Conservation (phyloP, 2,329 filamentous ascomycete species). For the Parastagonospora avenae region DNA sequence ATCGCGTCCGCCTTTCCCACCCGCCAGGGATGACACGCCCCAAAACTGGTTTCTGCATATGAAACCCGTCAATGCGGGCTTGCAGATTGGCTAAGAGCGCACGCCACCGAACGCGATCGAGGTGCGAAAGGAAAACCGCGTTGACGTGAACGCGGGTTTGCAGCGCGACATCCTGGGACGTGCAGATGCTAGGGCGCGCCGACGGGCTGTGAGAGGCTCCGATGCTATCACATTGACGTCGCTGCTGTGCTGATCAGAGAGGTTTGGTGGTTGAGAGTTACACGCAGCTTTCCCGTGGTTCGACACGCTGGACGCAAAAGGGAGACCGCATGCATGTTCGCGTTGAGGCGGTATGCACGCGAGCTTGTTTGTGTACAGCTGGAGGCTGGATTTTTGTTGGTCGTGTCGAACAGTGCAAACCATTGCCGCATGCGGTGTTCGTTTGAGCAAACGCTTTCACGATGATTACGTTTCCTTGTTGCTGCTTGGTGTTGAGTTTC, state of each 20-base stretch:
- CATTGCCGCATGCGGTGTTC: neutral
- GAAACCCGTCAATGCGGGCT: slow-evolving; percentile 20
- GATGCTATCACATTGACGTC: slow-evolving; percentile 3
- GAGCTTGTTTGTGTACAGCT: slow-evolving; percentile 18
- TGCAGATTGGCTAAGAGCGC: slow-evolving; percentile 7
- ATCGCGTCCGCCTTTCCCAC: slow-evolving; percentile 26
- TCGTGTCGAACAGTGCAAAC: neutral
- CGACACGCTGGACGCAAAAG: slow-evolving; percentile 13
- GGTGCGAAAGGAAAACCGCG: slow-evolving; percentile 21
- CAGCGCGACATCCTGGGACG: slow-evolving; percentile 19
- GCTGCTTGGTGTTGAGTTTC: neutral
- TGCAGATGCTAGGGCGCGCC: slow-evolving; percentile 7
- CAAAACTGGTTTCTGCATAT: slow-evolving; percentile 13
- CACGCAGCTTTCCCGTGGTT: slow-evolving; percentile 19
- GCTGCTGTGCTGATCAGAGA: neutral
- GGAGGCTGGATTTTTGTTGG: slow-evolving; percentile 10
- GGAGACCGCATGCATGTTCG: too few relatives aligned
- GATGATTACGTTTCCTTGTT: neutral
- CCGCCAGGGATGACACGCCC: slow-evolving; percentile 15
- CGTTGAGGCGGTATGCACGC: slow-evolving; percentile 29
- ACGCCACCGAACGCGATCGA: slow-evolving; percentile 21
- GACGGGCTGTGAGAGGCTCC: neutral
- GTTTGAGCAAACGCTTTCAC: neutral
- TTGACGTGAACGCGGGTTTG: slow-evolving; percentile 18
- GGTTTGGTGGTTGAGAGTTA: slow-evolving; percentile 8